Base-by-base conservation (phyloP, 495 filamentous ascomycete genomes). In the Hypoxylon fragiforme region DNA sequence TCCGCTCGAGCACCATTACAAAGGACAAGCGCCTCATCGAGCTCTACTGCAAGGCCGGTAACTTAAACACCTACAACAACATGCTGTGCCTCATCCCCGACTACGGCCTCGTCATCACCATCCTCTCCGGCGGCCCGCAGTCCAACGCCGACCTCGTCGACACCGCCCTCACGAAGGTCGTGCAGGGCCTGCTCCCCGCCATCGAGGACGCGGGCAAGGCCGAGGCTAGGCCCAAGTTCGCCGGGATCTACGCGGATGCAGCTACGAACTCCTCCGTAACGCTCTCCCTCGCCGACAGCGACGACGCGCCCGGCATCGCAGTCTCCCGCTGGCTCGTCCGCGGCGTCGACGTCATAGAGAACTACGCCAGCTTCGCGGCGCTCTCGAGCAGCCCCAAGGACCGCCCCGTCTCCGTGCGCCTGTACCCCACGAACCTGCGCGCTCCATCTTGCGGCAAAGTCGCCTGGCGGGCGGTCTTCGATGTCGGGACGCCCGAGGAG, bases 1-100 rank as follows among this genome's bases (percentile, higher is more conserved):
- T 60, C 12, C 67, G 70, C 20, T 65, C 64, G 19, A 44, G 62
- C 11, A 63, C 54, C 14, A 61, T 70, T 13, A 75, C 72, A 4
- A 45, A 45, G n/a, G 70, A 74, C 34, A 63, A 63, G 44, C 69
- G 71, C 12, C 42, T 72, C 0, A 63, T 79, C 21, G 78, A 83
- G 16, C 62, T 83, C n/a, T 84, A 83, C 65, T 79, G 76, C 32
- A 84, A 84, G 54, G 50, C 64, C 14, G 82, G 82, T 2, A 79
- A 80, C 44, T 52, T 81, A 4, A 70, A 68, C 9, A 28, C 46
- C 3, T 84, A 83, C 56, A 74, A 76, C 22, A 66, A 70, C 40
- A 45, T 74, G 2, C 18, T 83, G 13, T 75, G 66, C 0, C 64
- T 84, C 0, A 63, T 75, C 20, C 78, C 80, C 0, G 81, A 82